Percentiles rank a stretch among this genome's conserved stretches.
Evolutionary conservation across 2,329 filamentous ascomycete genomes (phyloP).

Genomic region (Pyrenophora tritici-repentis): DNA sequence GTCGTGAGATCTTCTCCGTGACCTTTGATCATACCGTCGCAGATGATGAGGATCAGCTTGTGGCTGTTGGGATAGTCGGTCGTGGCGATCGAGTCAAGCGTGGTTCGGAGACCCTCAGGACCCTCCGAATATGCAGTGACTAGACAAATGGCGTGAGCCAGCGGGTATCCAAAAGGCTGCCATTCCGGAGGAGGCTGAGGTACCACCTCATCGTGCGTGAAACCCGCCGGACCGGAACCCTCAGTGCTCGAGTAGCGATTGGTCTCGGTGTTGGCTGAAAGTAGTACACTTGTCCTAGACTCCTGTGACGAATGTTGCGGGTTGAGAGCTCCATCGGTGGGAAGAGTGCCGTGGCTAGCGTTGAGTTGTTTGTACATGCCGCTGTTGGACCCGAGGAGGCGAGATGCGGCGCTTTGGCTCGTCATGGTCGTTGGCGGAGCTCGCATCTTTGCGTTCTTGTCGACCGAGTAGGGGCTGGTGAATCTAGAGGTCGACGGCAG

Average conservation of each 20-base stretch:
- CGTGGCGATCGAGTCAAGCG: constrained; percentile 92
- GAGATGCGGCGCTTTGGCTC: constrained; percentile 78
- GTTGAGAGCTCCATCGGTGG: constrained; percentile 46
- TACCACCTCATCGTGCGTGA: constrained; percentile 94
- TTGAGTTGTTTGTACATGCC: constrained; percentile 71
- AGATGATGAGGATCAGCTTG: constrained; percentile 94
- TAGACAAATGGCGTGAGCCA: constrained; percentile 91
- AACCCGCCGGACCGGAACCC: constrained; percentile 82
- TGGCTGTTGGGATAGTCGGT: constrained; percentile 99
- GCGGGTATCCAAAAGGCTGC: constrained; percentile 94
- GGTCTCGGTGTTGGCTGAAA: constrained; percentile 50
- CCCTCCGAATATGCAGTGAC: constrained; percentile 98
- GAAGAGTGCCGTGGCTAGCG: constrained; percentile 62
- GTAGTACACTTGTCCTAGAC: constrained; percentile 51
- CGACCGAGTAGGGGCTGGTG: constrained; percentile 83
- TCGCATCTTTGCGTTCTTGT: constrained; percentile 60
- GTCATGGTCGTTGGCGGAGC: constrained; percentile 89
- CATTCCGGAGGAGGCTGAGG: constrained; percentile 96
- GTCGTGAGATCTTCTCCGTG: constrained; percentile 85
- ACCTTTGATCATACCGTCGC: constrained; percentile 97
- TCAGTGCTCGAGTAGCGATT: constrained; percentile 63
- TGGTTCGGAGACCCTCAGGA: constrained; percentile 87
- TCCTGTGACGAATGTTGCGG: constrained; percentile 31
- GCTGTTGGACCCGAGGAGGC: constrained; percentile 68
- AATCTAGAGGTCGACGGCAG: constrained; percentile 93